Evolutionary conservation across 78 protist genomes (phyloP).

Genomic region (Dictyostelium citrinum): DNA sequence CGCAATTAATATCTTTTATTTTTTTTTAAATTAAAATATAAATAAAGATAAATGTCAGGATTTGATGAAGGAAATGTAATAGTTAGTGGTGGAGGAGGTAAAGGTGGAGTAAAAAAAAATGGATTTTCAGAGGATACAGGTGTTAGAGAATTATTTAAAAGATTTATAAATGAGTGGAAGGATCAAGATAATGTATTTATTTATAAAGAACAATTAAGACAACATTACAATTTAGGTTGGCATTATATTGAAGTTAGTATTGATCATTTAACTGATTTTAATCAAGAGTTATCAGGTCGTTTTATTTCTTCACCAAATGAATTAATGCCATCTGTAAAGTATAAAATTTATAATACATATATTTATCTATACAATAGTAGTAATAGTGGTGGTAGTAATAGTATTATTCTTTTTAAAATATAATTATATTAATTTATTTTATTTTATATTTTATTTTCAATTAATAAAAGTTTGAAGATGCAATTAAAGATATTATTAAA

Average conservation of each 20-base stretch:
- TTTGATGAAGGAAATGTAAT: slow-evolving; percentile 64
- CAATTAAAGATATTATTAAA: slow-evolving; percentile 20
- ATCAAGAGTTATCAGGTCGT: slow-evolving; percentile 12
- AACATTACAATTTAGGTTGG: slow-evolving; percentile 24
- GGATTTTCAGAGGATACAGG: not conserved
- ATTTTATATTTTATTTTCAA: no score
- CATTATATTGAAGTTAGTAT: slow-evolving; percentile 56
- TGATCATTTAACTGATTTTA: slow-evolving; percentile 63
- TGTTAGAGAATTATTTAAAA: not conserved
- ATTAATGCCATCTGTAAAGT: slow-evolving; percentile 52
- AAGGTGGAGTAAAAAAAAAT: not conserved
- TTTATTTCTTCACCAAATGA: slow-evolving; percentile 29
- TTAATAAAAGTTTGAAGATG: slow-evolving; percentile 27
- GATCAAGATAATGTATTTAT: slow-evolving; percentile 42
- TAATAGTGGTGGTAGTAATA: no score
- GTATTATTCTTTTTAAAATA: no score
- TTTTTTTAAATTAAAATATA: not conserved
- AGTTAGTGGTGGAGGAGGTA: slow-evolving; percentile 70
- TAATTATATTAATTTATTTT: no score
- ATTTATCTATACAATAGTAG: no score
- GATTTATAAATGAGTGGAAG: slow-evolving; percentile 51
- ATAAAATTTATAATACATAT: no score
- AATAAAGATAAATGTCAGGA: slow-evolving; percentile 15
- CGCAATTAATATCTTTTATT: not conserved
- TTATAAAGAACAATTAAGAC: slow-evolving; percentile 63